phyloP scores from a whole-genome alignment of 169 alveolate genomes.

The Babesia sp. region DNA sequence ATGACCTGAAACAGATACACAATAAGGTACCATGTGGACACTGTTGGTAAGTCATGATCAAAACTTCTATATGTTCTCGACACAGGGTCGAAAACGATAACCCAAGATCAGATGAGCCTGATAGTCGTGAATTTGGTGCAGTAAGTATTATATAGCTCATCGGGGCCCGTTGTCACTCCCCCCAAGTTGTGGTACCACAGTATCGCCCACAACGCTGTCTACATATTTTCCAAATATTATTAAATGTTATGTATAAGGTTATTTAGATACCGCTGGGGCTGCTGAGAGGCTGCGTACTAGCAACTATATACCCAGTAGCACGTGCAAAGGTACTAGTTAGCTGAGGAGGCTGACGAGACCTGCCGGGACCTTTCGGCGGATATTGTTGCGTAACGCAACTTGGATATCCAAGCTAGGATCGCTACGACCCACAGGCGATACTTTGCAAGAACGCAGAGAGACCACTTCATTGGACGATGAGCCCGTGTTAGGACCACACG shows the following conservation, averaged over 20 bases:
- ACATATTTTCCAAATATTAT: not conserved
- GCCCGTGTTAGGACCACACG: no score
- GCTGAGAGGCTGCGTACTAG: slow-evolving; percentile 62
- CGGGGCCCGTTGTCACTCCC: not conserved
- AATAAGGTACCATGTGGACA: slow-evolving; percentile 56
- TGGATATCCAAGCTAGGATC: slow-evolving; percentile 18
- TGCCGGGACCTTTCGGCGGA: slow-evolving; percentile 58
- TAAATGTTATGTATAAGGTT: no score
- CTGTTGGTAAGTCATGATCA: slow-evolving; percentile 49
- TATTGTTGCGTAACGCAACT: slow-evolving; percentile 50
- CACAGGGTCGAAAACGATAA: slow-evolving; percentile 65
- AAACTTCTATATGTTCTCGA: not conserved
- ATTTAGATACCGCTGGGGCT: slow-evolving; percentile 60
- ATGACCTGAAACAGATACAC: not conserved
- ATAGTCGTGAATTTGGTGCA: slow-evolving; percentile 58
- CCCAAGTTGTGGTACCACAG: not conserved
- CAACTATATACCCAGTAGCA: slow-evolving; percentile 49
- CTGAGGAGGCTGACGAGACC: slow-evolving; percentile 33
- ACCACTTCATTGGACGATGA: no score
- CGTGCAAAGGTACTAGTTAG: slow-evolving; percentile 54
- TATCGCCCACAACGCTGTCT: not conserved
- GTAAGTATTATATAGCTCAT: slow-evolving; percentile 22
- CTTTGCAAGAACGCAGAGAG: no score
- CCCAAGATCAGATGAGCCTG: slow-evolving; percentile 53
- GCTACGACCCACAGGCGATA: not conserved